These are phyloP conservation scores for Trametes hirsuta DNA, from an alignment of 1,284 basidiomycete genomes.

Conservation along the genomic window DNA sequence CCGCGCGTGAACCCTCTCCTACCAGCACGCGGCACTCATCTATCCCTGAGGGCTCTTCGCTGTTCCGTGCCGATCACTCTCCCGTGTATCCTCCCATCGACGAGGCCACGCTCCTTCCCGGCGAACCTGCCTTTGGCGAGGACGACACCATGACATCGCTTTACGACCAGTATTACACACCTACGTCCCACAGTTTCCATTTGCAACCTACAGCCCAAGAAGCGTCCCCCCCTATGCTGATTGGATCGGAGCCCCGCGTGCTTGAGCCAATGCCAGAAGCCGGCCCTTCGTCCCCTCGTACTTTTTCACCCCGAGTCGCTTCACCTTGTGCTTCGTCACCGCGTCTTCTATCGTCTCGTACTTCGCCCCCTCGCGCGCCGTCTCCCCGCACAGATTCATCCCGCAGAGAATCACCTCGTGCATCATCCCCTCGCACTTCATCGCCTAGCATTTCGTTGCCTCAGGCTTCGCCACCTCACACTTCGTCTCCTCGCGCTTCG, in stretches of 20 bases:
- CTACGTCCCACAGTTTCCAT: constrained; percentile 10
- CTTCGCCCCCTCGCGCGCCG: background rate
- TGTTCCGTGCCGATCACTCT: constrained; percentile 7
- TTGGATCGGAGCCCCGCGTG: background rate
- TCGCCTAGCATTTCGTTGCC: background rate
- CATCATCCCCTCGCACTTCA: background rate
- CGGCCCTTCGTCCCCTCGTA: background rate
- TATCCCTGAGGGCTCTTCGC: constrained; percentile 14
- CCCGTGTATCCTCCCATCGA: constrained; percentile 9
- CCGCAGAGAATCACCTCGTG: background rate
- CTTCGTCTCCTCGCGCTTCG: background rate
- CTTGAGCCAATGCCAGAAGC: background rate
- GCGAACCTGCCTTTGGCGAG: constrained; percentile 21
- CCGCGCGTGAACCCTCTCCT: constrained; percentile 1
- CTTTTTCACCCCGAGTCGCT: background rate
- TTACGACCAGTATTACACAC: constrained; percentile 27
- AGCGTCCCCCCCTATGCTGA: background rate
- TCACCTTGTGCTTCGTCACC: background rate
- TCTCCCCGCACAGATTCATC: background rate
- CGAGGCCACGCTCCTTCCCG: constrained; percentile 6
- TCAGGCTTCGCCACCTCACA: background rate
- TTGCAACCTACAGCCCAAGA: background rate
- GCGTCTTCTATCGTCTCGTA: background rate
- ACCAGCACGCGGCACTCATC: background rate
- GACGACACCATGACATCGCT: constrained; percentile 26